phyloP scores from a whole-genome alignment of 2,329 filamentous ascomycete genomes.

The Phialophora macrospora region DNA sequence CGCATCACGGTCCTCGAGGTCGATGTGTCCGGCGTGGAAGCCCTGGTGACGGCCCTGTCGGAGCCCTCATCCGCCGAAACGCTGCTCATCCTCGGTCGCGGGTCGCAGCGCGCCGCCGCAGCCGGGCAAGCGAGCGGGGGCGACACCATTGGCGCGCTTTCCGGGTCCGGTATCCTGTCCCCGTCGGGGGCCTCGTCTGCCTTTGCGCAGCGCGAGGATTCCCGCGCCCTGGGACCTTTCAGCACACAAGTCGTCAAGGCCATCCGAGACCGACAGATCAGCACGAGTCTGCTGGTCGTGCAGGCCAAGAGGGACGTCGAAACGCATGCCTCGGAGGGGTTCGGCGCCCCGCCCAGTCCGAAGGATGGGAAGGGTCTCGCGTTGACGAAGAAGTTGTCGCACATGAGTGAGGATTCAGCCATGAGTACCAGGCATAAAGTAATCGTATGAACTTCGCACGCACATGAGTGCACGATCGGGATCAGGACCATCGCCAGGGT shows the following conservation, averaged over 20 bases:
- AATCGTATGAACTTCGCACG: no score
- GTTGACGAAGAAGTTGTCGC: constrained; percentile 23
- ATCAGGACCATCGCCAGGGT: no score
- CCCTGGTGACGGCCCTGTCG: constrained; percentile 44
- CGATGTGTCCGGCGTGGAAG: constrained; percentile 39
- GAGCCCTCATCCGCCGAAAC: constrained; percentile 30
- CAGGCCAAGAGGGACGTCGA: constrained; percentile 57
- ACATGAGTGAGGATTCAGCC: constrained; percentile 20
- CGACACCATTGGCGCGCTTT: neutral
- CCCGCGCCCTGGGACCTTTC: constrained; percentile 56
- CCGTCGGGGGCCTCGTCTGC: neutral
- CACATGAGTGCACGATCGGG: no score
- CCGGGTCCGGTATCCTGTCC: constrained; percentile 8
- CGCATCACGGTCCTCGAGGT: constrained; percentile 29
- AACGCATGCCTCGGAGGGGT: neutral
- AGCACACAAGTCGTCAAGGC: constrained; percentile 61
- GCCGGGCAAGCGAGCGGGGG: neutral
- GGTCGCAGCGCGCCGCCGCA: neutral
- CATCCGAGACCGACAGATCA: constrained; percentile 63
- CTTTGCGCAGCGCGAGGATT: constrained; percentile 30
- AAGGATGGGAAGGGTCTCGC: constrained; percentile 9
- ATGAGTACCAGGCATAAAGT: no score
- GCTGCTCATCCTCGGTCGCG: constrained; percentile 25
- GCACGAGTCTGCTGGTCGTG: constrained; percentile 71
- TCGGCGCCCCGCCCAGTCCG: constrained; percentile 7